A percentile compares a stretch with the other conserved stretches of the same genome.
phyloP scores from a whole-genome alignment of 2,329 filamentous ascomycete genomes.

The Colletotrichum echinochloae region DNA sequence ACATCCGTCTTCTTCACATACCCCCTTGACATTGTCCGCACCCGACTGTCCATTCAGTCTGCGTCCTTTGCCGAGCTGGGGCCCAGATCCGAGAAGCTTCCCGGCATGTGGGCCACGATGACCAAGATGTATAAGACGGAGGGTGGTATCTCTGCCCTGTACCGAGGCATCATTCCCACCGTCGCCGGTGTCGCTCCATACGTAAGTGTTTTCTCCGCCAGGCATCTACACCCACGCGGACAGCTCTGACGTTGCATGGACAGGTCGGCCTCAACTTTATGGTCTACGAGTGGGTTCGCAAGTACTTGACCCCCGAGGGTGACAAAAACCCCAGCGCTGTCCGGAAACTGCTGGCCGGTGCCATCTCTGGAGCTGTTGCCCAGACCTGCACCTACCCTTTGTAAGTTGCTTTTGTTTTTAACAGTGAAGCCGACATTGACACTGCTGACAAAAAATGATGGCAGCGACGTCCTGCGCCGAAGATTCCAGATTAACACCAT shows the following conservation, averaged over 20 bases:
- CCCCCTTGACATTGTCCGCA: conserved; percentile 96
- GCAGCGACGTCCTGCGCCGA: conserved; percentile 88
- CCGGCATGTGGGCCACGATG: conserved; percentile 93
- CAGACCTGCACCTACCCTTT: conserved; percentile 99
- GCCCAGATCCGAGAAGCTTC: conserved; percentile 73
- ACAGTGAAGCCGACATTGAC: conserved; percentile 22
- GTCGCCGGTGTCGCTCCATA: conserved; percentile 96
- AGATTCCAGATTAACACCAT: conserved; percentile 99
- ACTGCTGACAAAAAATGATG: conserved; percentile 44
- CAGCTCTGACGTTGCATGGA: conserved; percentile 40
- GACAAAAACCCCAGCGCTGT: conserved; percentile 82
- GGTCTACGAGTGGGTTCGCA: conserved; percentile 92
- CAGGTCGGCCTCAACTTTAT: conserved; percentile 97
- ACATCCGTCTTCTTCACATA: conserved; percentile 97
- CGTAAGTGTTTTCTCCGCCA: conserved; percentile 59
- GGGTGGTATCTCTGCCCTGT: conserved; percentile 87
- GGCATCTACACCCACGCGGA: not conserved
- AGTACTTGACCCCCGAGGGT: conserved; percentile 87
- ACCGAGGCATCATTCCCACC: conserved; percentile 93
- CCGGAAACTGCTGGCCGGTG: conserved; percentile 89
- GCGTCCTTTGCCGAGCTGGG: conserved; percentile 90
- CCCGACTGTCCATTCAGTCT: conserved; percentile 94
- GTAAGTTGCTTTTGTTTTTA: conserved; percentile 72
- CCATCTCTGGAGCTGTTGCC: conserved; percentile 94
- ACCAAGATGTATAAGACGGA: conserved; percentile 88